Conservation (phyloP, 202 grass and related monocot species). For the Dendrocalamus latiflorus region DNA sequence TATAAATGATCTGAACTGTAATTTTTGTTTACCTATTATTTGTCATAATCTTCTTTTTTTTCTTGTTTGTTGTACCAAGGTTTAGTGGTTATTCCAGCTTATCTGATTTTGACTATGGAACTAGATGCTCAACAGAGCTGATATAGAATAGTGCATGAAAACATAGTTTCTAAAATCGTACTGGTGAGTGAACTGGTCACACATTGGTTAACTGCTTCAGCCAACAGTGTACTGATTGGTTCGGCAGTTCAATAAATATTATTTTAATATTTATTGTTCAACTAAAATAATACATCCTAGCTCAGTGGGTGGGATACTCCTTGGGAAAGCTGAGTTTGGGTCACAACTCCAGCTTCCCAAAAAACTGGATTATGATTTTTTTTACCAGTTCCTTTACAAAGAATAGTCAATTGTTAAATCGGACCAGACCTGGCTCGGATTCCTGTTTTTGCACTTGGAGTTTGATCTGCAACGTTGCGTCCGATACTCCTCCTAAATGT, state of each 20-base stretch:
- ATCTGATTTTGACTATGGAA: no score
- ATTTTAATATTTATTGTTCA: not conserved
- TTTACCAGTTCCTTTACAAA: not conserved
- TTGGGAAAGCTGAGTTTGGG: not conserved
- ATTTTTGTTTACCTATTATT: not conserved
- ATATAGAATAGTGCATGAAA: not conserved
- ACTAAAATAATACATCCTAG: not conserved
- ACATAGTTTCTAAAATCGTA: not conserved
- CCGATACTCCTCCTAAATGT: not conserved
- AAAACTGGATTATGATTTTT: not conserved
- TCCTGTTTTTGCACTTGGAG: not conserved
- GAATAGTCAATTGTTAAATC: not conserved
- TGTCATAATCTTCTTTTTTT: not conserved
- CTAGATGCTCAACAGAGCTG: no score
- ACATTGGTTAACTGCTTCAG: no score
- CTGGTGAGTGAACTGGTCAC: no score
- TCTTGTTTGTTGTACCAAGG: no score
- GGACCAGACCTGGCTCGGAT: not conserved
- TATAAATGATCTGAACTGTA: not conserved
- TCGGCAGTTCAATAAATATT: not conserved
- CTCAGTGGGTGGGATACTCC: not conserved
- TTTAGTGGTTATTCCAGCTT: no score
- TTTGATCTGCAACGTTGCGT: not conserved
- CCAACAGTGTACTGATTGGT: no score
- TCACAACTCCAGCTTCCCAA: not conserved